phyloP scores from a whole-genome alignment of 495 filamentous ascomycete genomes.

The Friedmanniomyces endolithicus region DNA sequence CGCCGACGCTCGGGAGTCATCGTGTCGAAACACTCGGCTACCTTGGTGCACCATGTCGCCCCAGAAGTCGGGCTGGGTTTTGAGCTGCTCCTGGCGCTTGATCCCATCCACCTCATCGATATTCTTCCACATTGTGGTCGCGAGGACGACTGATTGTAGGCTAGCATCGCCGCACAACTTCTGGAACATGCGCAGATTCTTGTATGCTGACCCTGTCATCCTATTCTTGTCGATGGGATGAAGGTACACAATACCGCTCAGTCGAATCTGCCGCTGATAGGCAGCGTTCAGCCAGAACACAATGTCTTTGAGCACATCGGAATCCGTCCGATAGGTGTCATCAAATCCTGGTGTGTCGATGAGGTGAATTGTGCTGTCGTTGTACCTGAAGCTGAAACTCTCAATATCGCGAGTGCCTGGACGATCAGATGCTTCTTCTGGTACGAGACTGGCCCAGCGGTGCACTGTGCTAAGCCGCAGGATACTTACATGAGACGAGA shows the following conservation, averaged over 20 bases:
- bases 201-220: conserved; percentile 30
- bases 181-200: conserved; percentile 36
- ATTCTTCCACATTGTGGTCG: conserved; percentile 17
- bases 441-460: not conserved
- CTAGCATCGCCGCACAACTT: conserved; percentile 31
- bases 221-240: conserved; percentile 35
- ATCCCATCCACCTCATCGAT: conserved; percentile 19
- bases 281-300: conserved; percentile 20
- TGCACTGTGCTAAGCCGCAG: not conserved
- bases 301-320: conserved; percentile 32
- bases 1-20: not conserved
- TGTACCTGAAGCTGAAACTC: too few species aligned
- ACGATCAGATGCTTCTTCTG: not conserved
- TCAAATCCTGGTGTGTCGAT: conserved; percentile 39
- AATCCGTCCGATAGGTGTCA: conserved; percentile 29
- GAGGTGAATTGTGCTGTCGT: conserved; percentile 14
- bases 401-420: too few species aligned
- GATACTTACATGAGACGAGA: too few species aligned
- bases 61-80: conserved; percentile 32
- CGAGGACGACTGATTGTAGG: not conserved
- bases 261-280: conserved; percentile 14
- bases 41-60: conserved; percentile 25
- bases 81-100: conserved; percentile 31
- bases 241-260: conserved; percentile 35
- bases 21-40: not conserved